These are phyloP conservation scores for Plasmopara halstedii DNA, from an alignment of 352 stramenopile genomes.

Conservation along the genomic window DNA sequence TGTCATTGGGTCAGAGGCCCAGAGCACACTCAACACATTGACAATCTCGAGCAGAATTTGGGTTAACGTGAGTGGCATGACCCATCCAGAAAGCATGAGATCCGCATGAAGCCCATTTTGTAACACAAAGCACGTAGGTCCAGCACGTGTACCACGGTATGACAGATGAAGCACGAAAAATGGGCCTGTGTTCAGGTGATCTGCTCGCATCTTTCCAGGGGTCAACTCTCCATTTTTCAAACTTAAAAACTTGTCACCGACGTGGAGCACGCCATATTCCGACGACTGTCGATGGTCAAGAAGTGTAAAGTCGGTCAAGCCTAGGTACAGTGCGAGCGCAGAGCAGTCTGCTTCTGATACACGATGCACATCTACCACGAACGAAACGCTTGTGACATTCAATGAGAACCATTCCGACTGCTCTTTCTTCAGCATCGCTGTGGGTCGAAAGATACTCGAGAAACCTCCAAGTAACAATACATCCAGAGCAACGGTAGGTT, in stretches of 20 bases:
- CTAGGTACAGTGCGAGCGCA: slow-evolving; percentile 52
- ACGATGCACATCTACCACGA: slow-evolving; percentile 58
- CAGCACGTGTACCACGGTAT: slow-evolving; percentile 45
- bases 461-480: slow-evolving; percentile 62
- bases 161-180: slow-evolving; percentile 55
- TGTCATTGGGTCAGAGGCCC: slow-evolving; percentile 22
- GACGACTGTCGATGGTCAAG: slow-evolving; percentile 63
- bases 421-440: slow-evolving; percentile 34
- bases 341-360: slow-evolving; percentile 53
- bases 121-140: slow-evolving; percentile 40
- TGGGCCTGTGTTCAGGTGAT: slow-evolving; percentile 46
- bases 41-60: slow-evolving; percentile 72
- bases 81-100: slow-evolving; percentile 68
- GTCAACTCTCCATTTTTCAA: slow-evolving; percentile 71
- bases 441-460: slow-evolving; percentile 56
- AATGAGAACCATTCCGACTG: slow-evolving; percentile 72
- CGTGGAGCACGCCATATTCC: slow-evolving; percentile 67
- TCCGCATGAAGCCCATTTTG: slow-evolving; percentile 57
- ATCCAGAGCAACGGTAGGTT: too few relatives aligned
- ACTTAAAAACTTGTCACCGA: slow-evolving; percentile 78
- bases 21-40: slow-evolving; percentile 61
- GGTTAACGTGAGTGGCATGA: slow-evolving; percentile 62
- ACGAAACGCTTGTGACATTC: slow-evolving; percentile 47
- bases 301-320: slow-evolving; percentile 49
- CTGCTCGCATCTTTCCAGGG: slow-evolving; percentile 56